Conservation (phyloP, 176 grass and related monocot genomes). For the Secale cereale region DNA sequence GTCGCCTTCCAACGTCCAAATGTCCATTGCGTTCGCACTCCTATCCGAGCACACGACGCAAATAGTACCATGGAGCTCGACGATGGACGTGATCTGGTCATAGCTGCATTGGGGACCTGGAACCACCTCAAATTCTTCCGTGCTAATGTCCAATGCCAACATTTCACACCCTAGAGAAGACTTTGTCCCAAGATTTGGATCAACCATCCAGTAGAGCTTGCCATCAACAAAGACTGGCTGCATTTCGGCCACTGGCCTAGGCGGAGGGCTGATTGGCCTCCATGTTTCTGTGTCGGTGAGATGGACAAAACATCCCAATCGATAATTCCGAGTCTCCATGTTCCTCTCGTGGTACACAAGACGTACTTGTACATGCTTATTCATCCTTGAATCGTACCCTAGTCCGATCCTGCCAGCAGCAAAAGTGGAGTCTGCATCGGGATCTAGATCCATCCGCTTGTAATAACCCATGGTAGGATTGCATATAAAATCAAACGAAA, state of each 20-base stretch:
- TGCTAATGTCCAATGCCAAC: background rate
- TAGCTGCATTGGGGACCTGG: too few species aligned
- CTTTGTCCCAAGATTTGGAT: background rate
- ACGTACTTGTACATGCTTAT: background rate
- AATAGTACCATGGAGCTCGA: too few species aligned
- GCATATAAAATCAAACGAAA: slow-evolving; percentile 2
- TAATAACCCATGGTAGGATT: background rate
- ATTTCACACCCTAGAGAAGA: background rate
- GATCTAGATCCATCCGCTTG: background rate
- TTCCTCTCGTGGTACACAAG: background rate
- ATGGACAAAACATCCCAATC: background rate
- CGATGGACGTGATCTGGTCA: too few species aligned
- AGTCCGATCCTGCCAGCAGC: background rate
- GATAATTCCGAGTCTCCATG: background rate
- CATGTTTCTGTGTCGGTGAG: background rate
- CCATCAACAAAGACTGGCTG: background rate
- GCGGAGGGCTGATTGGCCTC: background rate
- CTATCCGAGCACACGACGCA: too few species aligned
- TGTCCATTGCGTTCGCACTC: too few species aligned
- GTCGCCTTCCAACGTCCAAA: too few species aligned
- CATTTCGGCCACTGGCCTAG: background rate
- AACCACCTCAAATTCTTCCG: too few species aligned
- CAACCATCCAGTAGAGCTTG: slow-evolving; percentile 19
- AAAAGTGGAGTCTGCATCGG: background rate
- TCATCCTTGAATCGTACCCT: background rate